These are phyloP conservation scores for Madurella mycetomatis DNA, from an alignment of 2,329 filamentous ascomycete species.

Conservation along the genomic window DNA sequence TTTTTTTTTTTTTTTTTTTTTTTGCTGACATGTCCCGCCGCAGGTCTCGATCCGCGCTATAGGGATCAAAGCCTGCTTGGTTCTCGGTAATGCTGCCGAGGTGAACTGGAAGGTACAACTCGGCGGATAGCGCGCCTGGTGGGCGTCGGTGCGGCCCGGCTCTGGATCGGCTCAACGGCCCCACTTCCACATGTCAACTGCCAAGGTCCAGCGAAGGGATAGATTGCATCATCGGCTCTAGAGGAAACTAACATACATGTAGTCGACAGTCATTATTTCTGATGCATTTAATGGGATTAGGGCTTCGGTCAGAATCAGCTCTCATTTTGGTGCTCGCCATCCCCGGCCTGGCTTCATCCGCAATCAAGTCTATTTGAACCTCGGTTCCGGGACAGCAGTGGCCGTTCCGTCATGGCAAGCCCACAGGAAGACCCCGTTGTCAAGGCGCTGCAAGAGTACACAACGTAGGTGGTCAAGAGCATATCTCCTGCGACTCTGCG, in stretches of 20 bases:
- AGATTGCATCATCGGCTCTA: background rate
- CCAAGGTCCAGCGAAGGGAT: background rate
- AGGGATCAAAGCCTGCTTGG: too few relatives aligned
- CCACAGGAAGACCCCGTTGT: conserved; percentile 31
- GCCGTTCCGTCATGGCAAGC: conserved; percentile 13
- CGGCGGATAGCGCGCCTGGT: background rate
- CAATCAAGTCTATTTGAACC: conserved; percentile 2
- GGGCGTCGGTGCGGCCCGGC: background rate
- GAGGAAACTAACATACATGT: too few relatives aligned
- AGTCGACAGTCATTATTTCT: too few relatives aligned
- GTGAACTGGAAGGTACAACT: too few relatives aligned
- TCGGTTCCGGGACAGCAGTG: background rate
- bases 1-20: too few relatives aligned
- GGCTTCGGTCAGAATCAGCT: too few relatives aligned
- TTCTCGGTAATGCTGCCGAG: too few relatives aligned
- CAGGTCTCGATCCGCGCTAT: background rate
- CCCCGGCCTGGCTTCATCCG: background rate
- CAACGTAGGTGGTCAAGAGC: conserved; percentile 27
- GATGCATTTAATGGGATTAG: too few relatives aligned
- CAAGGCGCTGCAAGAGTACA: conserved; percentile 33
- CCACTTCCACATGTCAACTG: conserved; percentile 8
- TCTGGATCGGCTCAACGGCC: background rate
- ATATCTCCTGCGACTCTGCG: background rate
- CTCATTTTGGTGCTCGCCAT: too few relatives aligned
- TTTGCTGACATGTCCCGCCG: background rate